A percentile compares a stretch with the other conserved stretches of the same genome.
These are phyloP conservation scores for Psilocybe cubensis DNA, from an alignment of 768 basidiomycete species.

Conservation along the genomic window DNA sequence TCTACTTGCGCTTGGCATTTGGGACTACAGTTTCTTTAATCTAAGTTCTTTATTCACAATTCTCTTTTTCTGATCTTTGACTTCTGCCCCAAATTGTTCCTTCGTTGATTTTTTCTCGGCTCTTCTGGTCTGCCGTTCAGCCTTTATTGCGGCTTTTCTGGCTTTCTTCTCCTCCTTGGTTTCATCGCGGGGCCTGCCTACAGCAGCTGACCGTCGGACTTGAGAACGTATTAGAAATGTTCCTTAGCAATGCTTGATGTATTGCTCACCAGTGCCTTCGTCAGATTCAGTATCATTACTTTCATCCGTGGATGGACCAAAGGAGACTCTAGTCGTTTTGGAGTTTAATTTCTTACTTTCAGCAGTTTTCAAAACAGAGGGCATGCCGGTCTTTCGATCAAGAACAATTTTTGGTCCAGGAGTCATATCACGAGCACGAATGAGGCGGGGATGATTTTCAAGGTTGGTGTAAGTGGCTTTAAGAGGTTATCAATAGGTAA, in stretches of 20 bases:
- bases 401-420: constrained; percentile 67
- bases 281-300: constrained; percentile 32
- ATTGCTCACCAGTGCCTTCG: constrained; percentile 24
- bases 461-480: constrained; percentile 95
- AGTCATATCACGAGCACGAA: constrained; percentile 63
- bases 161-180: constrained; percentile 73
- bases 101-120: constrained; percentile 68
- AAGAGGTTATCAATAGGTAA: constrained; percentile 10
- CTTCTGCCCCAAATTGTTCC: constrained; percentile 65
- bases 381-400: constrained; percentile 80
- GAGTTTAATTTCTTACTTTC: constrained; percentile 12
- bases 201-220: constrained; percentile 54
- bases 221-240: constrained; percentile 20
- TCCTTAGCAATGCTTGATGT: neutral
- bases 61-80: constrained; percentile 60
- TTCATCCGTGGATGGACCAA: constrained; percentile 21
- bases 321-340: constrained; percentile 19
- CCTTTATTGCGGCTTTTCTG: constrained; percentile 72
- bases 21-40: constrained; percentile 46
- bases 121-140: constrained; percentile 64
- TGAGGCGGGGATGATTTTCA: constrained; percentile 94
- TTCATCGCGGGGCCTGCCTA: constrained; percentile 77
- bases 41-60: constrained; percentile 48
- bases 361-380: constrained; percentile 44
- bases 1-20: constrained; percentile 12